Evolutionary conservation across 495 filamentous ascomycete species (phyloP).

Genomic region (Talaromyces wortmannii): DNA sequence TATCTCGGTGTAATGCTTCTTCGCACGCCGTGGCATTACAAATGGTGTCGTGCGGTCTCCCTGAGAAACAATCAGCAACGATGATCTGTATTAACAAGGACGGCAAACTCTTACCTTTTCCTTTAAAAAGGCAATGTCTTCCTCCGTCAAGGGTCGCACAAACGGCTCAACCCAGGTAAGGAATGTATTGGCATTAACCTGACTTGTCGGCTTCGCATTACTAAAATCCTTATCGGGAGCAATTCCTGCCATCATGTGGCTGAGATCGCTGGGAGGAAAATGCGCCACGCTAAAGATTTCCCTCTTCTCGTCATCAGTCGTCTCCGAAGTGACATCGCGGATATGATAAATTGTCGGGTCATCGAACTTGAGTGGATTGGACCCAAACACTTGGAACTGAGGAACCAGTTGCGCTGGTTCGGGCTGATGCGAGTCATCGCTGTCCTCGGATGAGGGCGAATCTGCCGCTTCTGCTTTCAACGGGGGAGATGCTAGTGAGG

Average conservation of each 20-base stretch:
- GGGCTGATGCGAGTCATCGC: slow-evolving; percentile 65
- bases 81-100: too few species aligned
- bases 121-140: slow-evolving; percentile 88
- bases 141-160: slow-evolving; percentile 84
- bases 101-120: slow-evolving; percentile 51
- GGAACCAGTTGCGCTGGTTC: slow-evolving; percentile 69
- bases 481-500: slow-evolving; percentile 46
- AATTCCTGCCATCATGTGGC: slow-evolving; percentile 77
- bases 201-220: slow-evolving; percentile 85
- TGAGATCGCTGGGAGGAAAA: slow-evolving; percentile 75
- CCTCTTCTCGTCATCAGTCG: slow-evolving; percentile 74
- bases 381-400: slow-evolving; percentile 77
- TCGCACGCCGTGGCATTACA: slow-evolving; percentile 77
- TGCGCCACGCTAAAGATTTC: slow-evolving; percentile 79
- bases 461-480: slow-evolving; percentile 40
- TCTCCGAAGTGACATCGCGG: slow-evolving; percentile 59
- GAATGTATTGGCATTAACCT: slow-evolving; percentile 88
- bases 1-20: slow-evolving; percentile 75
- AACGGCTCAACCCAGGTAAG: slow-evolving; percentile 82
- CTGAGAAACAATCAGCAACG: slow-evolving; percentile 20
- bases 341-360: slow-evolving; percentile 96
- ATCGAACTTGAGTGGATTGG: slow-evolving; percentile 84
- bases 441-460: slow-evolving; percentile 50
- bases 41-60: slow-evolving; percentile 80
- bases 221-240: slow-evolving; percentile 93